These are phyloP conservation scores for Pestalotiopsis sp. DNA, from an alignment of 2,329 filamentous ascomycete species.

Conservation along the genomic window DNA sequence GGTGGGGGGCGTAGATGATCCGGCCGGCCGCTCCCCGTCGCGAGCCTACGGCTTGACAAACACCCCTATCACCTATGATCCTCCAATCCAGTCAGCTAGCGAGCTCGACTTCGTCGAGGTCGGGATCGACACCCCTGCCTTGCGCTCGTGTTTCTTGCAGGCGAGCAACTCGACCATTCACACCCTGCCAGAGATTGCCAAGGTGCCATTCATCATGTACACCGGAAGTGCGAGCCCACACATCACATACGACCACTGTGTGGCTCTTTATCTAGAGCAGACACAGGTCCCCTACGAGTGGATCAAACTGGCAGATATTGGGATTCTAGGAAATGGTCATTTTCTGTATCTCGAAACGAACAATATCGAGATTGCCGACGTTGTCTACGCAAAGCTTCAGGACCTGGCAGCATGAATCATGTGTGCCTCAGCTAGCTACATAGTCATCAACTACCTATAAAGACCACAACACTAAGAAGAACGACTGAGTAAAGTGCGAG, in stretches of 20 bases:
- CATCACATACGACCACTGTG: constrained; percentile 14
- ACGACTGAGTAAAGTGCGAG: background rate
- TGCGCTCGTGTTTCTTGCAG: constrained; percentile 12
- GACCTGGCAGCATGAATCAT: background rate
- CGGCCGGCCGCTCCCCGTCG: constrained; percentile 4
- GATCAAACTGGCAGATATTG: constrained; percentile 11
- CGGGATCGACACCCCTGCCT: constrained; percentile 7
- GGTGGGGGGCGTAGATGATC: constrained; percentile 3
- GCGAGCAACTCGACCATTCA: constrained; percentile 4
- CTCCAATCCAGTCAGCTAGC: background rate
- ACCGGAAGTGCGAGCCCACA: constrained; percentile 12
- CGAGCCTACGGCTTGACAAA: constrained; percentile 11
- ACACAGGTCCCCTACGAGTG: constrained; percentile 10
- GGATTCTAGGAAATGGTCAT: constrained; percentile 12
- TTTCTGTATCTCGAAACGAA: constrained; percentile 13
- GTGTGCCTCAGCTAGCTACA: background rate
- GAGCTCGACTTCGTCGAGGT: constrained; percentile 10
- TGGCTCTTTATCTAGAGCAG: constrained; percentile 11
- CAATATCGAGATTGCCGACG: constrained; percentile 6
- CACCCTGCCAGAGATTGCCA: constrained; percentile 10
- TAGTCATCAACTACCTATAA: background rate
- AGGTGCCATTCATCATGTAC: constrained; percentile 13
- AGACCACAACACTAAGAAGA: background rate
- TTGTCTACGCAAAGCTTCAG: constrained; percentile 3
- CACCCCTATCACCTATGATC: constrained; percentile 11